Conservation (phyloP, 257 asterid species). For the Schizonepeta tenuifolia region DNA sequence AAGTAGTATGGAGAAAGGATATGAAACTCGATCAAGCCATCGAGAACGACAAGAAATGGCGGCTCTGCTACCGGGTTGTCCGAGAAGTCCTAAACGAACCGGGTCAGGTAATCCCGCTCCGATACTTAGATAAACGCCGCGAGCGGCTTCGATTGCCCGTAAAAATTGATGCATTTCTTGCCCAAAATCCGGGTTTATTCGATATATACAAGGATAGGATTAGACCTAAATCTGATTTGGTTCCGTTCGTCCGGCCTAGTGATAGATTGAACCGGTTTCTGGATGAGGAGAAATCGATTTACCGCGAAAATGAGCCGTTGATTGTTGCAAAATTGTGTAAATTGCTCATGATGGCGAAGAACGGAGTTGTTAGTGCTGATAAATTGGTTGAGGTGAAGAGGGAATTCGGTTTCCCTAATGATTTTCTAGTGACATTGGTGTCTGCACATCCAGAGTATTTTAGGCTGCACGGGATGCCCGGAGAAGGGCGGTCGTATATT, state of each 20-base stretch:
- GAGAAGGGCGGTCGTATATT: conserved; percentile 68
- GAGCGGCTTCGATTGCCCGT: conserved; percentile 67
- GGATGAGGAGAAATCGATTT: conserved; percentile 62
- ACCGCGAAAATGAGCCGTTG: conserved; percentile 54
- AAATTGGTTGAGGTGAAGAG: conserved; percentile 84
- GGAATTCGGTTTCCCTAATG: conserved; percentile 90
- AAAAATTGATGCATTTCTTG: conserved; percentile 49
- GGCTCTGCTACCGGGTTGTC: conserved; percentile 74
- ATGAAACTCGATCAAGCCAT: conserved; percentile 80
- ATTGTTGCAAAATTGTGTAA: conserved; percentile 76
- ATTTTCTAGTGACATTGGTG: conserved; percentile 69
- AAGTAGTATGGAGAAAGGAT: conserved; percentile 86
- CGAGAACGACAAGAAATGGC: conserved; percentile 82
- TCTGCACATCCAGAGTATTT: conserved; percentile 71
- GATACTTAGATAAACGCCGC: conserved; percentile 81
- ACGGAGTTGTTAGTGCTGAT: conserved; percentile 63
- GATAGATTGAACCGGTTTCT: conserved; percentile 53
- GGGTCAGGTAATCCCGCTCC: conserved; percentile 75
- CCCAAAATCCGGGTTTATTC: conserved; percentile 72
- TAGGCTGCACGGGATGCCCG: conserved; percentile 62
- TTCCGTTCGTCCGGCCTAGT: conserved; percentile 65
- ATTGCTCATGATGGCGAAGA: conserved; percentile 80
- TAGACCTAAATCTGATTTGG: conserved; percentile 68
- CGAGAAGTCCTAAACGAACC: conserved; percentile 91
- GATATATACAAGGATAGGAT: conserved; percentile 65